A percentile compares a stretch with the other conserved stretches of the same genome.
These are phyloP conservation scores for Saccharomyces mikatae DNA, from an alignment of 805 yeast species.

Conservation along the genomic window DNA sequence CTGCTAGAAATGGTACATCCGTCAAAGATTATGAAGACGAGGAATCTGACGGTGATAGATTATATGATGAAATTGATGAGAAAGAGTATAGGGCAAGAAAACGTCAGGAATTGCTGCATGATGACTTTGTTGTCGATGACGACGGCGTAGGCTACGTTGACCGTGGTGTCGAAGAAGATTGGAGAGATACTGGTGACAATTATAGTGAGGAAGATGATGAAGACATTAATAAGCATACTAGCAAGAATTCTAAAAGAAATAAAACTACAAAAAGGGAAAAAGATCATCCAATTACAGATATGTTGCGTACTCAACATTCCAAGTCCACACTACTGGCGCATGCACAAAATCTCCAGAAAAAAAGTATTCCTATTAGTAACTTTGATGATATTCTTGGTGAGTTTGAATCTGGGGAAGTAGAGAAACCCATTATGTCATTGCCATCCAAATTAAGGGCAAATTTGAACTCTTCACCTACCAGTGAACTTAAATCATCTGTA, in stretches of 20 bases:
- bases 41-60: slow-evolving; percentile 41
- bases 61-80: slow-evolving; percentile 87
- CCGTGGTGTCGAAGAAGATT: slow-evolving; percentile 85
- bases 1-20: slow-evolving; percentile 35
- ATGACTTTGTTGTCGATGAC: slow-evolving; percentile 92
- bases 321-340: slow-evolving; percentile 31
- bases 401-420: slow-evolving; percentile 19
- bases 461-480: background rate
- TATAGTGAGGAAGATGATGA: slow-evolving; percentile 50
- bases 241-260: slow-evolving; percentile 24
- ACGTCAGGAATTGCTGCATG: slow-evolving; percentile 72
- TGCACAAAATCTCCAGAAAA: slow-evolving; percentile 29
- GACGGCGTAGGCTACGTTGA: slow-evolving; percentile 91
- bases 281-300: slow-evolving; percentile 33
- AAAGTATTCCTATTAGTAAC: slow-evolving; percentile 41
- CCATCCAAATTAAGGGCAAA: slow-evolving; percentile 5
- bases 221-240: slow-evolving; percentile 9
- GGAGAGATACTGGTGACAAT: slow-evolving; percentile 39
- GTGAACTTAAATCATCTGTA: background rate
- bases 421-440: slow-evolving; percentile 5
- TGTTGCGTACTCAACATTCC: slow-evolving; percentile 44
- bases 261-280: slow-evolving; percentile 18
- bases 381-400: slow-evolving; percentile 67
- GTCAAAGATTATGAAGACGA: slow-evolving; percentile 34
- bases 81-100: slow-evolving; percentile 66